phyloP scores from a whole-genome alignment of 768 basidiomycete genomes.

The Lactarius trivialis region DNA sequence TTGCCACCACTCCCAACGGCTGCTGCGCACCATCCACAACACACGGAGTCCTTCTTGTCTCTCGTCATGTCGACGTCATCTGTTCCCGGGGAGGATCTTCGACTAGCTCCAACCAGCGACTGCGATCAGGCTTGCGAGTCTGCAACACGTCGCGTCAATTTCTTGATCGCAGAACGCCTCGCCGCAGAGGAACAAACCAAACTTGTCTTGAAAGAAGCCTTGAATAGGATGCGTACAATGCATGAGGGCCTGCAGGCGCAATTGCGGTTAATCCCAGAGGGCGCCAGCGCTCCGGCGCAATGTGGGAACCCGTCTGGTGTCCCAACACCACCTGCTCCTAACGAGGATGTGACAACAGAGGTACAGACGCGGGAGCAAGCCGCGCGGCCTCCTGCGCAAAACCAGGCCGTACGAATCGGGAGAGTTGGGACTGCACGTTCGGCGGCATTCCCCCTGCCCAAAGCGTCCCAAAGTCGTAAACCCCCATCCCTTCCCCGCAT shows the following conservation, averaged over 20 bases:
- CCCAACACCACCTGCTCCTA: conserved; percentile 12
- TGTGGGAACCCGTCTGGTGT: neutral
- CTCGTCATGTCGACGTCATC: conserved; percentile 18
- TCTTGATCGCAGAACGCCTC: conserved; percentile 21
- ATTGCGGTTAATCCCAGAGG: conserved; percentile 4
- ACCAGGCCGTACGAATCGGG: conserved; percentile 1
- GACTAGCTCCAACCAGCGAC: conserved; percentile 7
- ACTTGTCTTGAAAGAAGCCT: conserved; percentile 10
- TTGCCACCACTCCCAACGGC: conserved; percentile 19
- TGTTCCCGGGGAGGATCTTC: conserved; percentile 15
- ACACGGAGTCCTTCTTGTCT: conserved; percentile 12
- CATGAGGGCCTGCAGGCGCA: conserved; percentile 21
- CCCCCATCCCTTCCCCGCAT: conserved; percentile 3
- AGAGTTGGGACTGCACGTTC: neutral
- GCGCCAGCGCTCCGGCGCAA: conserved; percentile 13
- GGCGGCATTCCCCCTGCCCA: conserved; percentile 14
- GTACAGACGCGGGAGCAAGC: neutral
- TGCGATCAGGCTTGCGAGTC: conserved; percentile 10
- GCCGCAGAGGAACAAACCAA: conserved; percentile 15
- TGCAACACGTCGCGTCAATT: conserved; percentile 9
- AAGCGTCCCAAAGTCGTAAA: conserved; percentile 8
- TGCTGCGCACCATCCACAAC: conserved; percentile 20
- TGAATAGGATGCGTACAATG: conserved; percentile 21
- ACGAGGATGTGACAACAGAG: conserved; percentile 19
- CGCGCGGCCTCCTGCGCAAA: conserved; percentile 16